A percentile compares a stretch with the other conserved stretches of the same genome.
These are phyloP conservation scores for Ilyonectria sp. DNA, from an alignment of 2,329 filamentous ascomycete genomes.

Conservation along the genomic window DNA sequence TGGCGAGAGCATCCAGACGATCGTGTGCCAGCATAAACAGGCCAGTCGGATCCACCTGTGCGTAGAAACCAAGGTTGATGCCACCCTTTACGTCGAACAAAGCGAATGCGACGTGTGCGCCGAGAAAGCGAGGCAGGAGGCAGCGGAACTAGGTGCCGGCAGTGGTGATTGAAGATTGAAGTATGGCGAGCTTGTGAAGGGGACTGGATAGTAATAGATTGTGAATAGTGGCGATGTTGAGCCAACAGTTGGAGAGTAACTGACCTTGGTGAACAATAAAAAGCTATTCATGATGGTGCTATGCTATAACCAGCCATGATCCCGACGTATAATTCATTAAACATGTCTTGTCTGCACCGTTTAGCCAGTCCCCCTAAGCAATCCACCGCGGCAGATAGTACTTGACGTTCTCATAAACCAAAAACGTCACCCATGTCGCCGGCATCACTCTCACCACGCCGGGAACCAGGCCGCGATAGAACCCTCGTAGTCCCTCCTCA, in stretches of 20 bases:
- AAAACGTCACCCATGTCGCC: constrained; percentile 95
- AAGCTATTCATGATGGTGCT: no score
- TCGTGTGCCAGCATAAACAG: constrained; percentile 13
- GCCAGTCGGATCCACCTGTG: not conserved
- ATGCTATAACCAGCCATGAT: not conserved
- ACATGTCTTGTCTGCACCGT: constrained; percentile 13
- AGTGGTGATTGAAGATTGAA: no score
- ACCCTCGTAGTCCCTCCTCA: constrained; percentile 85
- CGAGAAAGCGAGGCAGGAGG: constrained; percentile 25
- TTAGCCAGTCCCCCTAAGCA: constrained; percentile 18
- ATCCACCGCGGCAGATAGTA: constrained; percentile 72
- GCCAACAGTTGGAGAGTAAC: no score
- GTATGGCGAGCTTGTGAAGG: no score
- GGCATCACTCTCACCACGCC: constrained; percentile 93
- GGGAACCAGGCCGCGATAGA: constrained; percentile 92
- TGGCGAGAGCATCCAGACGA: constrained; percentile 2
- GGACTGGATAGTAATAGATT: no score
- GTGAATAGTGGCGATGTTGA: no score
- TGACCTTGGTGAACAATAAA: no score
- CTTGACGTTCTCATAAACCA: constrained; percentile 96
- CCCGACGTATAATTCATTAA: not conserved
- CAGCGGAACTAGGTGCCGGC: constrained; percentile 14
- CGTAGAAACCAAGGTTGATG: not conserved
- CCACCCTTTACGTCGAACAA: constrained; percentile 31
- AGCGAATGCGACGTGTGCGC: constrained; percentile 33